phyloP scores from a whole-genome alignment of 192 early-diverging fungal species.

The Coemansia reversa region DNA sequence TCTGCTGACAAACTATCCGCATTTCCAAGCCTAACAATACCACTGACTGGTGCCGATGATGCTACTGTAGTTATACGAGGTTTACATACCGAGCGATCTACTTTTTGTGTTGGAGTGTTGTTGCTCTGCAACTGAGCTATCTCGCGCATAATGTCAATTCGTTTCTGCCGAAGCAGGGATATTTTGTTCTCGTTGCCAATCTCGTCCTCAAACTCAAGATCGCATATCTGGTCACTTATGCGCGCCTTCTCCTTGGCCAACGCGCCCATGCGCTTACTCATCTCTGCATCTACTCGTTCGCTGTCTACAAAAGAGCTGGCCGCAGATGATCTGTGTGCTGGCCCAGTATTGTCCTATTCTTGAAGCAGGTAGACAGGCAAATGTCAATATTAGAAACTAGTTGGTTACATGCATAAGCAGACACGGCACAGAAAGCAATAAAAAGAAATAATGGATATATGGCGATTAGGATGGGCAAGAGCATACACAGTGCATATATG shows the following conservation, averaged over 20 bases:
- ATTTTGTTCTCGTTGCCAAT: conserved; percentile 45
- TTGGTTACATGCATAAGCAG: too few species aligned
- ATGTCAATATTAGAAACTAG: too few species aligned
- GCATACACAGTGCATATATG: too few species aligned
- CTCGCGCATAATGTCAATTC: conserved; percentile 41
- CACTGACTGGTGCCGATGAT: background rate
- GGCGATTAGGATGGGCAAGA: too few species aligned
- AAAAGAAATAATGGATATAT: too few species aligned
- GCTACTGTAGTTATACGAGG: background rate
- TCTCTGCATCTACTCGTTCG: background rate
- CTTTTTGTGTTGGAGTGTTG: background rate
- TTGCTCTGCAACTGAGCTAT: conserved; percentile 18
- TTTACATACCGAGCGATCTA: too few species aligned
- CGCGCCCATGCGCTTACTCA: conserved; percentile 19
- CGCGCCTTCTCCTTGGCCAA: conserved; percentile 46
- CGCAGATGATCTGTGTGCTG: too few species aligned
- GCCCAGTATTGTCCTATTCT: too few species aligned
- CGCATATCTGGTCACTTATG: conserved; percentile 52
- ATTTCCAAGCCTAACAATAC: too few species aligned
- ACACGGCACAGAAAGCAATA: too few species aligned
- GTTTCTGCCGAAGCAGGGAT: conserved; percentile 39
- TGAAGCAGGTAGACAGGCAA: too few species aligned
- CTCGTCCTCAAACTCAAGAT: conserved; percentile 52
- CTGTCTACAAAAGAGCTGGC: too few species aligned
- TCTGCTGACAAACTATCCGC: background rate